These are phyloP conservation scores for Thecamonas trahens DNA, from an alignment of 78 protist genomes.

Conservation along the genomic window DNA sequence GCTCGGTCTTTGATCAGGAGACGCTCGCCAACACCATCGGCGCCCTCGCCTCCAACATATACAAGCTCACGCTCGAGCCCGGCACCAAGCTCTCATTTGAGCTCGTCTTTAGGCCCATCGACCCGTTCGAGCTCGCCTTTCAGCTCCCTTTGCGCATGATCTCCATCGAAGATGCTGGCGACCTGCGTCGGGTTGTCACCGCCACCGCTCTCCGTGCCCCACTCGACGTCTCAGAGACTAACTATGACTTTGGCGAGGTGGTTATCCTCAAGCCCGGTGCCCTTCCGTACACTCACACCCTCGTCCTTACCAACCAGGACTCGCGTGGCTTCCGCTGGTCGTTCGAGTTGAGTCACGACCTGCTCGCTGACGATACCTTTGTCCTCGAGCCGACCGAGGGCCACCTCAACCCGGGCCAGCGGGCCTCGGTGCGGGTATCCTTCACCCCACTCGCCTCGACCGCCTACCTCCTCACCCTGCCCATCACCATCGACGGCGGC, in stretches of 20 bases:
- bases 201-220: too few relatives aligned
- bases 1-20: neutral
- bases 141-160: conserved; percentile 15
- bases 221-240: too few relatives aligned
- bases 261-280: too few relatives aligned
- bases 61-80: neutral
- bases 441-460: conserved; percentile 24
- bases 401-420: conserved; percentile 19
- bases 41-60: neutral
- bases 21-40: neutral
- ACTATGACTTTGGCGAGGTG: conserved; percentile 22
- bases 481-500: conserved; percentile 8
- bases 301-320: conserved; percentile 31
- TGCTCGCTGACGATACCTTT: neutral
- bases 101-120: conserved; percentile 6
- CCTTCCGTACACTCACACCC: neutral
- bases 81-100: neutral
- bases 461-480: neutral
- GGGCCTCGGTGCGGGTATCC: neutral
- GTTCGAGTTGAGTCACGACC: neutral
- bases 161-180: neutral
- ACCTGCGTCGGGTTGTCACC: conserved; percentile 9
- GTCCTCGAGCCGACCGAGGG: neutral
- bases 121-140: neutral
- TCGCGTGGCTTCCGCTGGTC: neutral